A percentile compares a stretch with the other conserved stretches of the same genome.
phyloP scores from a whole-genome alignment of 2,329 filamentous ascomycete species.

The Aquanectria penicillioides region DNA sequence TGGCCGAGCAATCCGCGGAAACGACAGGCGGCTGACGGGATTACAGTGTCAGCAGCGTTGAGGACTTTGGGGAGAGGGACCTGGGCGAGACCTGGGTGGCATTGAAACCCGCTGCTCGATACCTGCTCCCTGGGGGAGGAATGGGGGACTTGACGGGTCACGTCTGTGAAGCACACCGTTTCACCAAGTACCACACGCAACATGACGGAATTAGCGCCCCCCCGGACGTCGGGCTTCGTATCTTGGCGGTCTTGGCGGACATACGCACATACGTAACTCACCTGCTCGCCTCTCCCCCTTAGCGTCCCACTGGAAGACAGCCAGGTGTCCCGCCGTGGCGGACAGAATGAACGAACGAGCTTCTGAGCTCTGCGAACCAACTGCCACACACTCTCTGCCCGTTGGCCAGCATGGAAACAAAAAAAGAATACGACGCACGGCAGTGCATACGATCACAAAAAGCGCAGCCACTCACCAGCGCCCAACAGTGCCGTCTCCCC shows the following conservation, averaged over 20 bases:
- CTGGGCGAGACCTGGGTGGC: background rate
- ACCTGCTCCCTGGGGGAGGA: background rate
- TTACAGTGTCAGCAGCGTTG: conserved; percentile 12
- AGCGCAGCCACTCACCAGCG: no score
- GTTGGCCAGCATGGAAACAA: no score
- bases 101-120: conserved; percentile 3
- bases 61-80: conserved; percentile 9
- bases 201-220: conserved; percentile 4
- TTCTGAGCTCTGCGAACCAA: no score
- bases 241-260: conserved; percentile 6
- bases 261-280: no score
- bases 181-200: conserved; percentile 2
- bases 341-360: no score
- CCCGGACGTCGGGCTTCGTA: conserved; percentile 3
- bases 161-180: conserved; percentile 3
- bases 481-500: no score
- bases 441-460: no score
- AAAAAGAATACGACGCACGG: no score
- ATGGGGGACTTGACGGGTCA: background rate
- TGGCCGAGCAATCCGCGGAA: conserved; percentile 11
- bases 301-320: no score
- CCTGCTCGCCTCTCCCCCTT: no score
- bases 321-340: no score
- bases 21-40: conserved; percentile 11
- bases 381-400: no score